A percentile compares a stretch with the other conserved stretches of the same genome.
phyloP scores from a whole-genome alignment of 2,329 filamentous ascomycete genomes.

The Fragosphaeria purpurea region DNA sequence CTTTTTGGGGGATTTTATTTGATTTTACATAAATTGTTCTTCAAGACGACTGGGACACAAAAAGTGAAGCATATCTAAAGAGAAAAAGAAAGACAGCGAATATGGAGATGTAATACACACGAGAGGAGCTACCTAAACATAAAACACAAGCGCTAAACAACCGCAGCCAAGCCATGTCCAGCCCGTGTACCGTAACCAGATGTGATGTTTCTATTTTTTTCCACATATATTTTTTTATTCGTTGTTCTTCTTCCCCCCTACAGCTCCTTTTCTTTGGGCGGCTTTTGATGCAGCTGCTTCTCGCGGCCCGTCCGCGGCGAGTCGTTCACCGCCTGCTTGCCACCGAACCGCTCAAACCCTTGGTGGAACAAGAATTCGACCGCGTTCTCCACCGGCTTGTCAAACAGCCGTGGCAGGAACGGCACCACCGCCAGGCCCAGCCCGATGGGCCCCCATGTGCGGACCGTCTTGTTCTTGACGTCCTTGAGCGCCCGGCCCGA shows the following conservation, averaged over 20 bases:
- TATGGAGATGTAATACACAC: no score
- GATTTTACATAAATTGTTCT: no score
- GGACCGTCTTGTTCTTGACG: slow-evolving; percentile 60
- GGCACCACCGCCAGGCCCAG: slow-evolving; percentile 70
- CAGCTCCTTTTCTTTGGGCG: slow-evolving; percentile 36
- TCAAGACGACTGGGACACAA: no score
- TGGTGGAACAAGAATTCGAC: slow-evolving; percentile 87
- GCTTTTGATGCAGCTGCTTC: slow-evolving; percentile 28
- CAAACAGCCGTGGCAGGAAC: slow-evolving; percentile 74
- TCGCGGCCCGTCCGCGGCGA: slow-evolving; percentile 45
- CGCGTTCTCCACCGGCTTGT: slow-evolving; percentile 83
- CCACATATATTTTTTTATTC: neutral
- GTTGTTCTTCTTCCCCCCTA: slow-evolving; percentile 11
- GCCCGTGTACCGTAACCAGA: no score
- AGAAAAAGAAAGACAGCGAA: no score
- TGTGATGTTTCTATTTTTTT: neutral
- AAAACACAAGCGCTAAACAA: no score
- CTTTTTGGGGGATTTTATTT: no score
- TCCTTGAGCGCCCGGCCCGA: slow-evolving; percentile 79
- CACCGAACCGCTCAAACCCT: slow-evolving; percentile 65
- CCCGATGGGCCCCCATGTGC: slow-evolving; percentile 87
- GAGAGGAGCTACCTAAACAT: no score
- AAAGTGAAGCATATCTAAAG: no score
- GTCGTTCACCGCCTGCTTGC: slow-evolving; percentile 43
- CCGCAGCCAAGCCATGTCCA: no score